Evolutionary conservation across 2,329 filamentous ascomycete genomes (phyloP).

Genomic region (Escovopsis sp.): DNA sequence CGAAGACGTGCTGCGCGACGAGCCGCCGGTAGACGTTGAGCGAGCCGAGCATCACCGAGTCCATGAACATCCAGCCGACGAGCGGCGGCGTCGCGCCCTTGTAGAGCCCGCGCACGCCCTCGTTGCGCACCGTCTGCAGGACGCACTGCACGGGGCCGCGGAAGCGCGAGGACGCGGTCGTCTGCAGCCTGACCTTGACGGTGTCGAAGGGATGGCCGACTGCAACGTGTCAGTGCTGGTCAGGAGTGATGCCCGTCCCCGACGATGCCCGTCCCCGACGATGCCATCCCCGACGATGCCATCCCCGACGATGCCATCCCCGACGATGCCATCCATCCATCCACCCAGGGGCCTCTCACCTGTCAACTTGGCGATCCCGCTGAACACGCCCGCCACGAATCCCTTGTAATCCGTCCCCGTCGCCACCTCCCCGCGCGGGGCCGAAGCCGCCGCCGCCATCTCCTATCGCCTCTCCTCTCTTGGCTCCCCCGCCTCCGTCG

Average conservation of each 20-base stretch:
- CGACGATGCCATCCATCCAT: too few relatives aligned
- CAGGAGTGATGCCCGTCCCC: neutral
- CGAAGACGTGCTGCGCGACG: slow-evolving; percentile 67
- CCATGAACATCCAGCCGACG: slow-evolving; percentile 98
- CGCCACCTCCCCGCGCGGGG: neutral
- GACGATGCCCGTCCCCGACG: too few relatives aligned
- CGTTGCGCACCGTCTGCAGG: slow-evolving; percentile 67
- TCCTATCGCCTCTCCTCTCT: too few relatives aligned
- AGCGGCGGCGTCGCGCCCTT: slow-evolving; percentile 88
- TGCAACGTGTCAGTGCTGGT: slow-evolving; percentile 11
- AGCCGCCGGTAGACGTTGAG: slow-evolving; percentile 79
- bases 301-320: too few relatives aligned
- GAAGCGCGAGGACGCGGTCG: slow-evolving; percentile 63
- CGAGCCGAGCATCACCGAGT: slow-evolving; percentile 77
- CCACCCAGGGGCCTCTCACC: slow-evolving; percentile 43
- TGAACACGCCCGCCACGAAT: slow-evolving; percentile 96
- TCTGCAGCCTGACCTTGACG: slow-evolving; percentile 90
- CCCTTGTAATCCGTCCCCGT: slow-evolving; percentile 57
- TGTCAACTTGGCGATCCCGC: slow-evolving; percentile 75
- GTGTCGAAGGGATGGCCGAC: slow-evolving; percentile 78
- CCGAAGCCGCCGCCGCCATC: too few relatives aligned
- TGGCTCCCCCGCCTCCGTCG: neutral
- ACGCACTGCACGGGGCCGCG: slow-evolving; percentile 75
- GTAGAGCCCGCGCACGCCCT: slow-evolving; percentile 75
- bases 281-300: too few relatives aligned